Conservation (phyloP, 441 rosid species). For the Flueggea neowawraea region DNA sequence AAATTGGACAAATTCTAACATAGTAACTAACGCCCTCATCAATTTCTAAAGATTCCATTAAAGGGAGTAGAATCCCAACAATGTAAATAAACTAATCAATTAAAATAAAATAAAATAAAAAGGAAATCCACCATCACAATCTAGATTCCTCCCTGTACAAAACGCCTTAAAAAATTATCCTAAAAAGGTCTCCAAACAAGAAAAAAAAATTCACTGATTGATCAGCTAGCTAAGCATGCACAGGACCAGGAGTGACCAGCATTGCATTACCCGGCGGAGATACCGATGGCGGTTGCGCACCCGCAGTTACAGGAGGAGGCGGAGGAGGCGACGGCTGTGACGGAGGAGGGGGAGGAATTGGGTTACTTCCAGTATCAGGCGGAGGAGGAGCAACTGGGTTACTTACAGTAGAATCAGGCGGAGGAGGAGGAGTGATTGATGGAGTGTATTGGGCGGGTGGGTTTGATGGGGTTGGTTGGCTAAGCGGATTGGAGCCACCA, state of each 20-base stretch:
- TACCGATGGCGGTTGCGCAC: conserved; percentile 42
- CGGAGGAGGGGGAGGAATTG: conserved; percentile 34
- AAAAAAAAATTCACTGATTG: neutral
- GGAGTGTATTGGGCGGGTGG: neutral
- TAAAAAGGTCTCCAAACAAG: neutral
- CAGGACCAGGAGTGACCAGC: conserved; percentile 54
- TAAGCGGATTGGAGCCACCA: conserved; percentile 7
- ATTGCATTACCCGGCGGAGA: conserved; percentile 45
- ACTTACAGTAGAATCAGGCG: conserved; percentile 20
- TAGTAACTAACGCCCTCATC: too few relatives aligned
- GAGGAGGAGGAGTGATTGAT: conserved; percentile 15
- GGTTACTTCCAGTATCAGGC: conserved; percentile 10
- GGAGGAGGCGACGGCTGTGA: conserved; percentile 46
- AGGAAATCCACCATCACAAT: too few relatives aligned
- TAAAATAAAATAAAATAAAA: too few relatives aligned
- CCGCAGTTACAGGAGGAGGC: conserved; percentile 18
- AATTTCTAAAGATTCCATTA: too few relatives aligned
- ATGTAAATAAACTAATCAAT: too few relatives aligned
- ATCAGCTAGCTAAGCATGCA: conserved; percentile 38
- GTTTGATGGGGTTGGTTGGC: too few relatives aligned
- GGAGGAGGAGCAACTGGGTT: conserved; percentile 30
- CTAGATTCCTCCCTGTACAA: conserved; percentile 14
- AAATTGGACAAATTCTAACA: too few relatives aligned
- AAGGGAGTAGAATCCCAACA: too few relatives aligned
- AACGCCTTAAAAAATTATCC: conserved; percentile 9